These are phyloP conservation scores for Citrus reticulata DNA, from an alignment of 345 rosid species.

Conservation along the genomic window DNA sequence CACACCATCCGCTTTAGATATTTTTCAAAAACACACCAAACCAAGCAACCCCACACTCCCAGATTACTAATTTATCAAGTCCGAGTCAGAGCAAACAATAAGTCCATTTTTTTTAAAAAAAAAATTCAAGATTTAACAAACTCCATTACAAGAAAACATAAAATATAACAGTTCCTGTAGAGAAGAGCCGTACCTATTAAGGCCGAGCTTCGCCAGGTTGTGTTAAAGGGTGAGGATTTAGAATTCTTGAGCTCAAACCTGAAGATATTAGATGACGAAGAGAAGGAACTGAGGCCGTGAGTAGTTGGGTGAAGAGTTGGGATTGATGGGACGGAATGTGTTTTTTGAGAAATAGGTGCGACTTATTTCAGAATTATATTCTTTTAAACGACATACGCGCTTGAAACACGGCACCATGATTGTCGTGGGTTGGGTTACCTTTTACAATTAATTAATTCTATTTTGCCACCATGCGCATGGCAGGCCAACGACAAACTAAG, in stretches of 20 bases:
- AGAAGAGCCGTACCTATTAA: conserved; percentile 4
- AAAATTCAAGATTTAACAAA: background rate
- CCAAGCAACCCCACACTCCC: background rate
- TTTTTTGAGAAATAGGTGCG: background rate
- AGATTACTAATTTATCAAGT: background rate
- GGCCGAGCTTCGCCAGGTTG: conserved; percentile 7
- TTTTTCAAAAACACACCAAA: conserved; percentile 8
- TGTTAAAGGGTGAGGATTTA: background rate
- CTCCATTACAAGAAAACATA: background rate
- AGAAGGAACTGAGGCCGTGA: background rate
- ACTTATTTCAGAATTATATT: background rate
- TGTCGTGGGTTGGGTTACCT: background rate
- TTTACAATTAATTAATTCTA: background rate
- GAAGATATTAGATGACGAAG: background rate
- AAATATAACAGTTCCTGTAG: background rate
- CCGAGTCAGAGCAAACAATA: too few relatives aligned
- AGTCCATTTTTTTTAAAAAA: too few relatives aligned
- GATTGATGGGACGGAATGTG: background rate
- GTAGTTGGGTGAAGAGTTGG: background rate
- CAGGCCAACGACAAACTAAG: background rate
- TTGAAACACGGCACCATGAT: conserved; percentile 3
- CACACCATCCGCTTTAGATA: background rate
- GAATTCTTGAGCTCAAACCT: background rate
- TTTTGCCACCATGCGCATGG: background rate
- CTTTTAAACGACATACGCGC: conserved; percentile 12